These are phyloP conservation scores for Aspergillus coremiiformis DNA, from an alignment of 495 filamentous ascomycete species.

Conservation along the genomic window DNA sequence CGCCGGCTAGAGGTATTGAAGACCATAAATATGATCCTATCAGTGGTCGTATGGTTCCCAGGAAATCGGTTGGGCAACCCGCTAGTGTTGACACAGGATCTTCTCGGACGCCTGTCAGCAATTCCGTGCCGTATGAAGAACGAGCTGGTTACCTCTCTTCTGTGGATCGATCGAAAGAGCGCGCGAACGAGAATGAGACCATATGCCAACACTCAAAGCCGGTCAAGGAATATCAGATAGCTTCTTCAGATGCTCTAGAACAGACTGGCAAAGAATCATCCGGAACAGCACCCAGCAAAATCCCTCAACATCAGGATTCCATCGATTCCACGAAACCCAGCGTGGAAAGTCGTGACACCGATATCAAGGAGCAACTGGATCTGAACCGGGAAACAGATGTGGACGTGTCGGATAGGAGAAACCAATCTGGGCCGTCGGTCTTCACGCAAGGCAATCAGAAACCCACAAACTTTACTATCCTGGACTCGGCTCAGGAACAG, in stretches of 20 bases:
- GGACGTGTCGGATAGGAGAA: background rate
- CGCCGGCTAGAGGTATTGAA: background rate
- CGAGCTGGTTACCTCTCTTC: constrained; percentile 6
- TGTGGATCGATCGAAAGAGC: background rate
- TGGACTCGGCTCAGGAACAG: background rate
- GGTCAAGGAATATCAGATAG: background rate
- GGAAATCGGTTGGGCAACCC: background rate
- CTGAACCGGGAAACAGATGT: background rate
- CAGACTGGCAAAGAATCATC: background rate
- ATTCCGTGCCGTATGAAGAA: background rate
- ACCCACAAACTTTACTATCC: background rate
- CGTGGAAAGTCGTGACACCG: background rate
- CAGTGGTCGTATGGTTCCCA: constrained; percentile 33
- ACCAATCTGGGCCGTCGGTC: background rate
- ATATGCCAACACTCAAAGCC: background rate
- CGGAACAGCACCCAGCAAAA: background rate
- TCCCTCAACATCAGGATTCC: background rate
- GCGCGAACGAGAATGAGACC: background rate
- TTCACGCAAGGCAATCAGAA: background rate
- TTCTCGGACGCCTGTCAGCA: background rate
- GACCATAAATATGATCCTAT: constrained; percentile 33
- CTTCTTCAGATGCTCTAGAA: background rate
- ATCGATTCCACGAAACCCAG: background rate
- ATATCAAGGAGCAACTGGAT: background rate
- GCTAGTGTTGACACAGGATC: background rate